phyloP scores from a whole-genome alignment of 257 asterid species.

The Coffea canephora region DNA sequence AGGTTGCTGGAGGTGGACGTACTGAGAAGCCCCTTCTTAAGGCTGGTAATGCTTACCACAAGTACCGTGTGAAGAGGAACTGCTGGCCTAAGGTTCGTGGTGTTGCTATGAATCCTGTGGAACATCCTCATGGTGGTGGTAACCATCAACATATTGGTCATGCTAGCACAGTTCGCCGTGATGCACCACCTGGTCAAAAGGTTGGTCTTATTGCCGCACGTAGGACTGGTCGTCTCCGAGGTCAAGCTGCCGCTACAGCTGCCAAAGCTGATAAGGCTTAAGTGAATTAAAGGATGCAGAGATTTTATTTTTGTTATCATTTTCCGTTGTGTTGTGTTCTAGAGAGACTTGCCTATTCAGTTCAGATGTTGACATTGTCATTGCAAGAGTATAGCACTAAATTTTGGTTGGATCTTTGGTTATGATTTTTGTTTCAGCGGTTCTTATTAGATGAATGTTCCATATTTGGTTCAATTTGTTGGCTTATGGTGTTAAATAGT shows the following conservation, averaged over 20 bases:
- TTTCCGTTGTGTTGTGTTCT: background rate
- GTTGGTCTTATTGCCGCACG: constrained; percentile 83
- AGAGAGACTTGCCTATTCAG: constrained; percentile 16
- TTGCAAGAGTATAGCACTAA: constrained; percentile 26
- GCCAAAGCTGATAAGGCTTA: constrained; percentile 57
- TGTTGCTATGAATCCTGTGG: constrained; percentile 86
- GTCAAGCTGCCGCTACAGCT: constrained; percentile 74
- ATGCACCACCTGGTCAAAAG: constrained; percentile 85
- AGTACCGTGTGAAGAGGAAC: constrained; percentile 74
- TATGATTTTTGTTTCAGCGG: constrained; percentile 4
- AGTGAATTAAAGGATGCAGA: background rate
- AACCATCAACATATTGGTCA: constrained; percentile 88
- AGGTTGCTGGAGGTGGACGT: constrained; percentile 83
- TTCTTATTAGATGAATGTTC: background rate
- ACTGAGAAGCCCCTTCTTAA: constrained; percentile 77
- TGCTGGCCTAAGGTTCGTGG: constrained; percentile 87
- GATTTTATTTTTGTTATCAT: constrained; percentile 5
- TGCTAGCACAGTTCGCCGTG: constrained; percentile 77
- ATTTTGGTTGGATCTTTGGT: constrained; percentile 26
- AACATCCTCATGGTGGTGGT: constrained; percentile 92
- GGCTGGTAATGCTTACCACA: constrained; percentile 79
- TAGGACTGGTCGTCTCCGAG: constrained; percentile 80
- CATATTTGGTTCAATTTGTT: background rate
- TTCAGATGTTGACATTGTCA: constrained; percentile 3
- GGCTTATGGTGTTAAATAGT: too few species aligned